Evolutionary conservation across 2,329 filamentous ascomycete species (phyloP).

Genomic region (Samsoniella hepiali): DNA sequence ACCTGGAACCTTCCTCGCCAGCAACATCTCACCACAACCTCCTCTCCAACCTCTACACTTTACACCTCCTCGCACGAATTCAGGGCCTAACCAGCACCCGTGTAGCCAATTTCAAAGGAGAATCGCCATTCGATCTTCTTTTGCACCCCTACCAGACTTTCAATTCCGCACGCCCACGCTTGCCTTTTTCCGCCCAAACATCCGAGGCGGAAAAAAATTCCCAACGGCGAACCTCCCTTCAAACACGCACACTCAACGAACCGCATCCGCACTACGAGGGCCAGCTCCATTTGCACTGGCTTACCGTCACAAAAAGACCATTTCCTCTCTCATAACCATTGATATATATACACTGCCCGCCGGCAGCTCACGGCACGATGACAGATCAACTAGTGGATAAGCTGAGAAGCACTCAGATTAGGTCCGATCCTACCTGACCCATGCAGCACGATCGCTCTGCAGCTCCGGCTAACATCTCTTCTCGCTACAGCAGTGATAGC

Average conservation of each 20-base stretch:
- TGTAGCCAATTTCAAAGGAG: conserved; percentile 4
- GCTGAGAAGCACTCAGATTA: conserved; percentile 41
- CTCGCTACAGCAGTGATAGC: conserved; percentile 42
- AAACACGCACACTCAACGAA: background rate
- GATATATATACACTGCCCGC: conserved; percentile 26
- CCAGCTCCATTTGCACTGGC: conserved; percentile 14
- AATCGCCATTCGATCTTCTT: background rate
- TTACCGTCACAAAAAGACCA: conserved; percentile 22
- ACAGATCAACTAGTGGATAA: conserved; percentile 45
- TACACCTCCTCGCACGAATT: conserved; percentile 8
- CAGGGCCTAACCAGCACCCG: conserved; percentile 6
- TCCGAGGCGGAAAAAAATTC: conserved; percentile 15
- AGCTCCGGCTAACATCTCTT: conserved; percentile 33
- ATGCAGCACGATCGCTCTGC: conserved; percentile 5
- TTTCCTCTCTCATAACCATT: conserved; percentile 1
- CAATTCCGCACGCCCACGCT: background rate
- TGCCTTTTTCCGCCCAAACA: background rate
- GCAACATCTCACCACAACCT: conserved; percentile 15
- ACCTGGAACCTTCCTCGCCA: conserved; percentile 18
- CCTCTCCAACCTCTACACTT: conserved; percentile 6
- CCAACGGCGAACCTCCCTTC: conserved; percentile 11
- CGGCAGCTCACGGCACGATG: conserved; percentile 35
- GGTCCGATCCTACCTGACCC: conserved; percentile 29
- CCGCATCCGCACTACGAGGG: conserved; percentile 20
- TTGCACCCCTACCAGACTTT: background rate